Conservation (phyloP, 768 basidiomycete species). For the Suillus plorans region DNA sequence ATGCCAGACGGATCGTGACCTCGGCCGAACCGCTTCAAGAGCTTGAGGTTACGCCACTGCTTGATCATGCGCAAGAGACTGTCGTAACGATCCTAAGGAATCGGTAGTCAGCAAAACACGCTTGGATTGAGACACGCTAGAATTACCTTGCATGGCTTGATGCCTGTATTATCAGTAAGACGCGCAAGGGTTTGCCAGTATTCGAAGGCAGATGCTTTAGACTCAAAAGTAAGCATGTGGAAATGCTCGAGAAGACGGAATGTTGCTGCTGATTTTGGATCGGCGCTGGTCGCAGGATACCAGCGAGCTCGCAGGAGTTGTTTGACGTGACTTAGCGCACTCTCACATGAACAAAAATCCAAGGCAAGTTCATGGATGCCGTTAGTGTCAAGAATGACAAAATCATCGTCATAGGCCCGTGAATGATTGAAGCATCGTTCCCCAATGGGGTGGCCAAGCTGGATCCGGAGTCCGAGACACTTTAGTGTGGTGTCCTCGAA, state of each 20-base stretch:
- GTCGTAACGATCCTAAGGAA: not conserved
- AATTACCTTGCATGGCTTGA: conserved; percentile 4
- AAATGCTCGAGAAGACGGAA: conserved; percentile 21
- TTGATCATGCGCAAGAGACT: not conserved
- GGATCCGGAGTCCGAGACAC: conserved; percentile 18
- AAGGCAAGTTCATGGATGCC: conserved; percentile 20
- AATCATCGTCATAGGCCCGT: conserved; percentile 8
- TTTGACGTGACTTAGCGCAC: not conserved
- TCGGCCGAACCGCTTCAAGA: not conserved
- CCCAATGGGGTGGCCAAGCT: conserved; percentile 20
- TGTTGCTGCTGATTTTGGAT: not conserved
- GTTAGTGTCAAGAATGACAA: conserved; percentile 22
- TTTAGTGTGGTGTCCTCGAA: conserved; percentile 13
- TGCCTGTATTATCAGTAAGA: conserved; percentile 27
- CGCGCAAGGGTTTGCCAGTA: conserved; percentile 24
- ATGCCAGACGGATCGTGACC: no score
- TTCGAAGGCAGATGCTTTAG: conserved; percentile 27
- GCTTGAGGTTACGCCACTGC: not conserved
- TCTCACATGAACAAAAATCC: conserved; percentile 14
- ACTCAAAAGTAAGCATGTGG: conserved; percentile 28
- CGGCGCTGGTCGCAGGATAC: conserved; percentile 6
- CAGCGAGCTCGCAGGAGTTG: conserved; percentile 12
- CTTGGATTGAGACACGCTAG: conserved; percentile 9
- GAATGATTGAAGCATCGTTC: conserved; percentile 11
- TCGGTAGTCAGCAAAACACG: not conserved